A percentile compares a stretch with the other conserved stretches of the same genome.
Evolutionary conservation across 225 moss, liverwort and hornwort genomes (phyloP).

Genomic region (Climacium dendroides): DNA sequence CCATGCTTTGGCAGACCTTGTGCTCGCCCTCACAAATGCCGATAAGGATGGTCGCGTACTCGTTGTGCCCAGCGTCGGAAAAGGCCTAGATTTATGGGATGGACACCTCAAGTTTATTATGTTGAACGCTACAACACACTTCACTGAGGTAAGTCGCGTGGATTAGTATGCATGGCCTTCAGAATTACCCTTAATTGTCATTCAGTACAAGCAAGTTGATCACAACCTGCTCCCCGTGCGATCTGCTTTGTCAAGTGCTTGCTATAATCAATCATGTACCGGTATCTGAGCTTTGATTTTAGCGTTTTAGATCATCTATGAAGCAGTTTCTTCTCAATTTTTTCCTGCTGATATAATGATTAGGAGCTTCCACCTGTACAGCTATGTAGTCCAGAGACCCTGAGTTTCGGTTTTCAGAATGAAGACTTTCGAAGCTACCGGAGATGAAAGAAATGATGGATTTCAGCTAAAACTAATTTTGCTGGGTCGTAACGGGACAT

Average conservation of each 20-base stretch:
- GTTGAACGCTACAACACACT: slow-evolving; percentile 92
- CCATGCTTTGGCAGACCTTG: slow-evolving; percentile 74
- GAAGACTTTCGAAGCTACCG: background rate
- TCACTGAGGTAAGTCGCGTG: slow-evolving; percentile 45
- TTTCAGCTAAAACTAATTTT: background rate
- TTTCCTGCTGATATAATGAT: background rate
- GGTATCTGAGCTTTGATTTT: background rate
- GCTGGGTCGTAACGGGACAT: background rate
- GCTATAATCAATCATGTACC: background rate
- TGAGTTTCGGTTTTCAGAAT: background rate
- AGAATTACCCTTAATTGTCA: background rate
- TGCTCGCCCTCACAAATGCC: slow-evolving; percentile 80
- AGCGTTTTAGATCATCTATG: background rate
- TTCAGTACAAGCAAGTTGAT: background rate
- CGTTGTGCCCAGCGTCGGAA: slow-evolving; percentile 32
- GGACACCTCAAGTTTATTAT: slow-evolving; percentile 81
- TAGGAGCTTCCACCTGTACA: background rate
- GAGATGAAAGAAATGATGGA: background rate
- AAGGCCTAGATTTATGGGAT: slow-evolving; percentile 24
- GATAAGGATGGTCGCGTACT: slow-evolving; percentile 82
- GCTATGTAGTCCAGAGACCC: background rate
- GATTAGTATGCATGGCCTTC: background rate
- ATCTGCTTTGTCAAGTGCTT: background rate
- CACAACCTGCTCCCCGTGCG: background rate
- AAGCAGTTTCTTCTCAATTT: background rate